Evolutionary conservation across 345 rosid genomes (phyloP), one percentile per base, ranked within the genome.

Genomic region (Conringia planisiliqua): DNA sequence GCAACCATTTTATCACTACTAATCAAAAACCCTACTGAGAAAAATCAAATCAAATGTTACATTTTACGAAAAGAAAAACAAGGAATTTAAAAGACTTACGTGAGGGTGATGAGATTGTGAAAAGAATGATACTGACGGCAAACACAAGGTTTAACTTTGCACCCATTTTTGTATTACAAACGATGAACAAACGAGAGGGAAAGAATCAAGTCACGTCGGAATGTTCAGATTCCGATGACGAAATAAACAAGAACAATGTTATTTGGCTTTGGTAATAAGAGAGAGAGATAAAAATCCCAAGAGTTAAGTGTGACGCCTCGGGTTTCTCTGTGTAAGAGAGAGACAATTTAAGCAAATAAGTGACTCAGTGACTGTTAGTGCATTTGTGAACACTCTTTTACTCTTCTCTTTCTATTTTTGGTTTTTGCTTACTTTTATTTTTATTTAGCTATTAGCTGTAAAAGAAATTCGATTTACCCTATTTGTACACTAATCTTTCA

Each of bases 1-100:
- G 88, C 80, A 83, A 20, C 51, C 56, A 38, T 58, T 30, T 17
- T 4, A 39, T 29, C 43, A 75, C 18, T 68, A 16, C 1, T 36
- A 50, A 46, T 75, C 60, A 62, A 46, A 52, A 68, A 42, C 17
- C 61, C 27, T 36, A 39, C 11, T 36, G 16, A 68, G 11, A 7
- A 18, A 7, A 43, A 47, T 43, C 39, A 68, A 51, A 75, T 11
- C 64, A 10, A 30, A 33, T 33, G 24, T 20, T 57, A 66, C 22
- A 16, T 52, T 63, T 32, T 16, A 32, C 9, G 20, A 6, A 18
- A 10, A 20, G 12, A 58, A 58, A 24, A 30, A 62, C 4, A 50
- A 43, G 0, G 9, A 35, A 16, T 35, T 12, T 0, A 17, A 27
- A 11, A 39, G 14, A 70, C 91, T 79, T 78, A 86, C 92, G 76